Evolutionary conservation across 176 grass and related monocot genomes (phyloP).

Genomic region (Avena atlantica): DNA sequence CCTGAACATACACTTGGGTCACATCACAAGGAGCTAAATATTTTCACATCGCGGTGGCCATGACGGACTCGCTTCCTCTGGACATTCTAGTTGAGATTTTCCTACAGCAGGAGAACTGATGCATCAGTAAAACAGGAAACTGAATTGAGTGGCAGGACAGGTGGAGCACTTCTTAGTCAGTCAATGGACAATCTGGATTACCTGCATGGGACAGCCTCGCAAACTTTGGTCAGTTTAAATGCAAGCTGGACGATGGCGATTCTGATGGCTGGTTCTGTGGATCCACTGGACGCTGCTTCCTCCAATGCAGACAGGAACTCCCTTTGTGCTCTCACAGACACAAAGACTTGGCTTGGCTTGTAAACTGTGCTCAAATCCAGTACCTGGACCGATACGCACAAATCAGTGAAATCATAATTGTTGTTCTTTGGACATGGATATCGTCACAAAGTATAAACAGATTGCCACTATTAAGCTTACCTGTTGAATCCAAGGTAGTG

Average conservation of each 20-base stretch:
- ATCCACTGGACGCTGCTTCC: constrained; percentile 57
- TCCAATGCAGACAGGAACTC: constrained; percentile 79
- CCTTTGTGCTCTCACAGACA: constrained; percentile 73
- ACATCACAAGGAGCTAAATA: not conserved
- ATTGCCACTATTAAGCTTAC: constrained; percentile 43
- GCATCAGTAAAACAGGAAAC: constrained; percentile 24
- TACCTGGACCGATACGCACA: constrained; percentile 53
- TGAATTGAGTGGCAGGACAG: not conserved
- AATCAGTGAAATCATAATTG: constrained; percentile 41
- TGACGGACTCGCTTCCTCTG: constrained; percentile 56
- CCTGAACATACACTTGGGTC: constrained; percentile 12
- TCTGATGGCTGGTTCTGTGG: constrained; percentile 59
- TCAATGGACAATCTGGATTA: constrained; percentile 41
- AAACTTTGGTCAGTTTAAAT: constrained; percentile 71
- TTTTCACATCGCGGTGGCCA: constrained; percentile 50
- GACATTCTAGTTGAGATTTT: constrained; percentile 60
- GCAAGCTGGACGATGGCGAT: constrained; percentile 61
- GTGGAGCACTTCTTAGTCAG: not conserved
- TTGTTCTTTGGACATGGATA: constrained; percentile 17
- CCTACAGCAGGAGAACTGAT: constrained; percentile 47
- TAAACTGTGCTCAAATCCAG: constrained; percentile 73
- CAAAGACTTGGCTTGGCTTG: constrained; percentile 75
- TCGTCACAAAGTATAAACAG: constrained; percentile 8
- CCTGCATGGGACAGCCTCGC: constrained; percentile 70
- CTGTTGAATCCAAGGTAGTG: constrained; percentile 89